A percentile compares a stretch with the other conserved stretches of the same genome.
These are phyloP conservation scores for Cercospora beticola DNA, from an alignment of 2,329 filamentous ascomycete genomes.

Conservation along the genomic window DNA sequence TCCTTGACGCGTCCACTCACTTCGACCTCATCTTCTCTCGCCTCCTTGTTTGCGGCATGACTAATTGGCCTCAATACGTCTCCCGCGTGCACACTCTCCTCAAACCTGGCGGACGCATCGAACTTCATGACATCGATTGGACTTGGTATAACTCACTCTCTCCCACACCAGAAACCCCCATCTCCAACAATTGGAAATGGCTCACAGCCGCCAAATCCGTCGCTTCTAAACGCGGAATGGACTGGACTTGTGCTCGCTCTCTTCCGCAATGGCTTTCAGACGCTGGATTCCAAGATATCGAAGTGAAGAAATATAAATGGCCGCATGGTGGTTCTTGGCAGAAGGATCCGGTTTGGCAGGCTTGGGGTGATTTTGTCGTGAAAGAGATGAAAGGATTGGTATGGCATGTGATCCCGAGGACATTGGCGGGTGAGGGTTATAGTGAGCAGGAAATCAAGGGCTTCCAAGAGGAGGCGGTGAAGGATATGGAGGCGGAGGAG, in stretches of 20 bases:
- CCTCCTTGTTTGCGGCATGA: slow-evolving; percentile 26
- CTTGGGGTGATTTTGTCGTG: slow-evolving; percentile 19
- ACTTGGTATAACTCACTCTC: slow-evolving; percentile 11
- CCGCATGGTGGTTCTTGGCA: slow-evolving; percentile 15
- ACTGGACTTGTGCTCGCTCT: not conserved
- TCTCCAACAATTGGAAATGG: slow-evolving; percentile 24
- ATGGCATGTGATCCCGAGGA: slow-evolving; percentile 17
- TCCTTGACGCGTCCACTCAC: not conserved
- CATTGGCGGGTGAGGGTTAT: slow-evolving; percentile 10
- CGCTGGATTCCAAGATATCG: slow-evolving; percentile 26
- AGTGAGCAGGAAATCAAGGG: slow-evolving; percentile 8
- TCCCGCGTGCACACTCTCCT: slow-evolving; percentile 13
- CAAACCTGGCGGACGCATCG: slow-evolving; percentile 24
- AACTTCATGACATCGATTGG: slow-evolving; percentile 27
- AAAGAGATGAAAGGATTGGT: slow-evolving; percentile 7
- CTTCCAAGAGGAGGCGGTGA: slow-evolving; percentile 15
- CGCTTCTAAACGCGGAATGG: slow-evolving; percentile 6
- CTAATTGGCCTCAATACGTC: slow-evolving; percentile 25
- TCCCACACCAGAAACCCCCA: not conserved
- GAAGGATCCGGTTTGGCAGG: slow-evolving; percentile 10
- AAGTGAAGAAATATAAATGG: slow-evolving; percentile 23
- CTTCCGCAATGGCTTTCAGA: slow-evolving; percentile 19
- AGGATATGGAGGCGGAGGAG: slow-evolving; percentile 9
- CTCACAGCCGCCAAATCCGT: slow-evolving; percentile 7
- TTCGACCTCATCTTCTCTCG: slow-evolving; percentile 30